Conservation (phyloP, 2,329 filamentous ascomycete genomes). For the Drechmeria coniospora region DNA sequence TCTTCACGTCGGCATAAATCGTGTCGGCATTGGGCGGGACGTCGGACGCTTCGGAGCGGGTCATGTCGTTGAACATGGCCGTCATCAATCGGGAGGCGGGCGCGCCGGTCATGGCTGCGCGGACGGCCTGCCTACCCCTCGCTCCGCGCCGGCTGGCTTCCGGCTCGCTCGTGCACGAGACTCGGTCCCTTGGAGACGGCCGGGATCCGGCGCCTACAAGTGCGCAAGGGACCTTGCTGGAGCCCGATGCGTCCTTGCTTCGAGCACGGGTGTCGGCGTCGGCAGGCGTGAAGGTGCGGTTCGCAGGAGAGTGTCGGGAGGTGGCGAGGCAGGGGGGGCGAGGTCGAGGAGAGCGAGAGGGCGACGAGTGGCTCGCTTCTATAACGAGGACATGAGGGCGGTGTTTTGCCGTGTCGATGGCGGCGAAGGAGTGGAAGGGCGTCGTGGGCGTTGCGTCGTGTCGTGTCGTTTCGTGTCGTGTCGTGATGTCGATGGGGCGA, state of each 20-base stretch:
- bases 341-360: conserved; percentile 6
- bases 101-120: conserved; percentile 16
- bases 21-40: conserved; percentile 1
- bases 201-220: no score
- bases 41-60: conserved; percentile 1
- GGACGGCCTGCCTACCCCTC: no score
- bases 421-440: neutral
- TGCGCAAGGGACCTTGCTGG: no score
- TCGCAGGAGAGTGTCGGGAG: no score
- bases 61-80: conserved; percentile 11
- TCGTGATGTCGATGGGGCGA: no score
- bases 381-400: conserved; percentile 19
- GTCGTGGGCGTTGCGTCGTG: neutral
- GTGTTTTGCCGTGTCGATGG: conserved; percentile 6
- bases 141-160: no score
- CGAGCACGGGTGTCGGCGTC: no score
- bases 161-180: no score
- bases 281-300: no score
- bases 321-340: conserved; percentile 3
- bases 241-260: no score
- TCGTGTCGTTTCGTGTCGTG: no score
- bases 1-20: neutral
- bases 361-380: conserved; percentile 13
- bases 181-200: no score
- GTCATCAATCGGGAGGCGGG: conserved; percentile 11